Percentiles rank a stretch among this genome's conserved stretches.
Conservation (phyloP, 2,329 filamentous ascomycete genomes). For the Fusarium oligoseptatum region DNA sequence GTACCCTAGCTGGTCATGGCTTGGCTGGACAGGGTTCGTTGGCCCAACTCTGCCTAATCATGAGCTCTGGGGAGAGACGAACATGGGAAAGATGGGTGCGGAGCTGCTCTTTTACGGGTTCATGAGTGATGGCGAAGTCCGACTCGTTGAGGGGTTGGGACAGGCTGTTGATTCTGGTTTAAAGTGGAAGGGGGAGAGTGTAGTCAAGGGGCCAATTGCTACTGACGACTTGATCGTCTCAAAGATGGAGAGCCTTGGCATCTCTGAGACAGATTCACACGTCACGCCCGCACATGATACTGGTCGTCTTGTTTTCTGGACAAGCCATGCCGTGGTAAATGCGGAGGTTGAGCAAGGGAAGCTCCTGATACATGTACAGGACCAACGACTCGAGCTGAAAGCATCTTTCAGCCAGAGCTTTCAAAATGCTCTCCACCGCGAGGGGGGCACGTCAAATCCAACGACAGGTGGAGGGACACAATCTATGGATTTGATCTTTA, state of each 20-base stretch:
- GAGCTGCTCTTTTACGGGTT: neutral
- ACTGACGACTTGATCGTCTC: rapidly evolving
- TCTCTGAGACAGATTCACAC: neutral
- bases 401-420: neutral
- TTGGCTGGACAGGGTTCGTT: neutral
- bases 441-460: neutral
- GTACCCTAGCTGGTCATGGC: constrained; percentile 3
- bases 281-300: neutral
- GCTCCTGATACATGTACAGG: neutral
- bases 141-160: neutral
- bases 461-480: too few species aligned
- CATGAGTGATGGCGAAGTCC: neutral
- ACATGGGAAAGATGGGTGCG: neutral
- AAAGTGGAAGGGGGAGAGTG: neutral
- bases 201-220: neutral
- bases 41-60: neutral
- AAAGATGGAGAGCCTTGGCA: neutral
- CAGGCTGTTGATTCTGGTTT: neutral
- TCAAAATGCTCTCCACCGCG: too few species aligned
- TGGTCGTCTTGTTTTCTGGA: constrained; percentile 7
- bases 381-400: neutral
- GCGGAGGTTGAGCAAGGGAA: neutral
- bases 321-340: neutral
- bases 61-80: neutral
- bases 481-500: neutral